Base-by-base conservation (phyloP, 2,329 filamentous ascomycete species). In the Sordariomycetes sp. region DNA sequence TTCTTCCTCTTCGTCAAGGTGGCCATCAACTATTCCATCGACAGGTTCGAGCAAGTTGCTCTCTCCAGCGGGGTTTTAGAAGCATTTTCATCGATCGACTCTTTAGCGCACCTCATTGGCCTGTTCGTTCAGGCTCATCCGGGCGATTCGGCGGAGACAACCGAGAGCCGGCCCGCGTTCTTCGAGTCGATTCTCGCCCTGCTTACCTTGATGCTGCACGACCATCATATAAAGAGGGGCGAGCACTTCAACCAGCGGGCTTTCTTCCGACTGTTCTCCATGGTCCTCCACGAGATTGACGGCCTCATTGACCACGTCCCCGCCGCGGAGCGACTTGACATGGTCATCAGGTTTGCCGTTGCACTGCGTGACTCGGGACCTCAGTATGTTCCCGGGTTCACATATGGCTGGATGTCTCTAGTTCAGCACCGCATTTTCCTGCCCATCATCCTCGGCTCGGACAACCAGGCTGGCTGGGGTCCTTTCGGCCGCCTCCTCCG, bases 201-300 rank as follows among this genome's bases (percentile, higher is more conserved):
- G n/a, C 76, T 90, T 37, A 82, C 90, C 3, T 74, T 99, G 59
- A 81, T 97, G 3, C 79, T 97, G 60, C 93, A 89, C 69, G 86
- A 94, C 64, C 90, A 97, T 68, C 87, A 95, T 66, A 80, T 88
- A 59, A 89, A 86, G 70, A 84, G 87, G 53, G 88, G 85, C 3
- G 91, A 96, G 58, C 81, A 79, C 46, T 92, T 96, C 75, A 93
- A 90, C 65, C 88, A 93, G 67, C 86, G 90, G 61, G 86, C 95
- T 34, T 97, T 97, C 77, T 94, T 92, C 80, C 86, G 93, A 53
- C 79, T 99, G 50, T 88, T 97, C 68, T 93, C 90, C 0, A 76
- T 88, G 65, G 79, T 97, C 54, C 79, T 99, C 4, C 89, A 88
- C 69, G 87, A 94, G 64, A 80, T 93, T 59, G 78, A 82, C 32